Evolutionary conservation across 305 asterid genomes (phyloP), one percentile per base, ranked within the genome.

Genomic region (Stenogyne calaminthoides): DNA sequence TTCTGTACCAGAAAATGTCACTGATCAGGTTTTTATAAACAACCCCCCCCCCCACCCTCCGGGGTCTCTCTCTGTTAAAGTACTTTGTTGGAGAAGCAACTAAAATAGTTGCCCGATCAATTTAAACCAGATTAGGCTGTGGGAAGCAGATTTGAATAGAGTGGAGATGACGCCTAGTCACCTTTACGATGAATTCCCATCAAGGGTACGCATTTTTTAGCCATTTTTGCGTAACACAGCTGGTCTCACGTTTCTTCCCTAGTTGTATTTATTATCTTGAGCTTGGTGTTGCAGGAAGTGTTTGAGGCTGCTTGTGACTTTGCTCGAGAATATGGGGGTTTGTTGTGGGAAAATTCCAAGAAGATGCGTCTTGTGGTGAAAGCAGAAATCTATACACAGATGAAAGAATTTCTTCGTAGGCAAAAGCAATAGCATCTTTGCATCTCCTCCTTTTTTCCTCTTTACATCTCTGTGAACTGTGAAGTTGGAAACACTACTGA

Each of bases 121-220:
- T 15, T 49, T 67, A 10, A 54, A 68, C 44, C 95, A 94, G 99
- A 86, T 95, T 69, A 89, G 96, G 77, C 72, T 95, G 85, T 92
- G 98, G 99, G 98, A 95, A 87, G 81, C 98, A 6, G 99, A 92
- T 79, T 71, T 95, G 85, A 90, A 95, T 78, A 91, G 99, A 85
- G 88, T 95, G 60, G 98, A 90, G 78, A 79, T 84, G 80, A 67
- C 76, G 0, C 93, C 96, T 16, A 86, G 98, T 19, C 90, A 90
- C 77, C 78, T 81, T 69, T 85, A 80, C 10, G 98, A 95, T 44
- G 98, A 90, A 77, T 90, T 95, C 69, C 96, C 96, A 29, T 92
- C 99, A n/a, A 81, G 80, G 91, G 98, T 93, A 84, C 59, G 78
- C 67, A 20, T 67, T 40, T 29, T 36, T 37, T 8, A 56, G 20